Evolutionary conservation across 2,329 filamentous ascomycete species (phyloP), one percentile per base, ranked within the genome.

Genomic region (Tolypocladium amazonense): DNA sequence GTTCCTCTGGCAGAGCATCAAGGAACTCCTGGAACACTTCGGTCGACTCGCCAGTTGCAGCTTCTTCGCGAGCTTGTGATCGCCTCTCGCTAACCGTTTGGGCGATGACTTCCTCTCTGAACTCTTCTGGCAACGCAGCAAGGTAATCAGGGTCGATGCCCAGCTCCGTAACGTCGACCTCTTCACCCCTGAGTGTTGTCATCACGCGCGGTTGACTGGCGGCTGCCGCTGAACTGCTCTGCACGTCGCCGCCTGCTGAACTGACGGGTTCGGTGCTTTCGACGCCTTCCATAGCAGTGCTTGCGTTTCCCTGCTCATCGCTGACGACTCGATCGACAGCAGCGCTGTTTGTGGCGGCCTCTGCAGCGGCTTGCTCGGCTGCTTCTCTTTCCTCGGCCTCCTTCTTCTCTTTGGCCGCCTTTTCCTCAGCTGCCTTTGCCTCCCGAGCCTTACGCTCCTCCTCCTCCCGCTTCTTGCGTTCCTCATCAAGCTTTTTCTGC

Each of bases 101-200:
- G 72, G 95, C 91, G 64, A 99, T 90, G 56, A 99, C 94, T 71
- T 99, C 94, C 72, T 97, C 93, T 54, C 94, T 84, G 70, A 97
- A 87, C 62, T 99, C 95, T 67, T 99, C 94, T 0, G 94, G 94
- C n/a, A 99, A 78, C n/a, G 93, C 95, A 61, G 94, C 90, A 8
- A 99, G 84, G 73, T 97, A 99, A 60, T 96, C 92, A 20, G 89
- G 84, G 70, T 99, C 94, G 66, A 99, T 97, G 56, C 93, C 92
- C 62, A 99, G 81, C 62, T 90, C 90, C 0, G 94, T 99, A 56
- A 99, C 94, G 71, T 99, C 94, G 58, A 96, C 84, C 67, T 94
- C 87, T 63, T 89, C 88, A 33, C 92, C 93, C 62, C 92, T 81
- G 58, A 99, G 92, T 2, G 84, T 92, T 20, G 90, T 95, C 67